These are phyloP conservation scores for Fraxinus greggii DNA, from an alignment of 305 asterid species.

Conservation along the genomic window DNA sequence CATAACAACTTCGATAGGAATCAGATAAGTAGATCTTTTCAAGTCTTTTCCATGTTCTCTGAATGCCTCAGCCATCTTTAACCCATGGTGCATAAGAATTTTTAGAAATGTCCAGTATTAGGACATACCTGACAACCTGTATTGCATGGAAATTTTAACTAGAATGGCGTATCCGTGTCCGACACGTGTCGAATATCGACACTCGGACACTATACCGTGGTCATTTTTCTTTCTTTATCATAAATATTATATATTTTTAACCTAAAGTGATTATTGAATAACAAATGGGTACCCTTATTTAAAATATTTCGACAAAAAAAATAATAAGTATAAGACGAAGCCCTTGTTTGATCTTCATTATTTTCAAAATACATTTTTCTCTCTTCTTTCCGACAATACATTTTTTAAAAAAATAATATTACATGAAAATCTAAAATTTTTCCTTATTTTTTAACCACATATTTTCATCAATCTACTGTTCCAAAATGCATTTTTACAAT, in stretches of 20 bases:
- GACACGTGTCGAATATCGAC: neutral
- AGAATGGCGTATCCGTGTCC: neutral
- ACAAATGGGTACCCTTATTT: neutral
- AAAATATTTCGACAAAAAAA: neutral
- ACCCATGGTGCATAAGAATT: neutral
- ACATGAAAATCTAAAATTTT: neutral
- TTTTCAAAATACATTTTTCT: neutral
- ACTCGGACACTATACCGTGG: neutral
- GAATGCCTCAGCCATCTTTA: neutral
- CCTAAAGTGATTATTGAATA: too few species aligned
- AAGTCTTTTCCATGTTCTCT: neutral
- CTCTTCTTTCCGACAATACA: neutral
- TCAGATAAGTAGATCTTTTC: neutral
- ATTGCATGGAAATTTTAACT: neutral
- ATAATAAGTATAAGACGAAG: neutral
- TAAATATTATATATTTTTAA: too few species aligned
- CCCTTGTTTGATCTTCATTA: neutral
- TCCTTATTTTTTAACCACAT: neutral
- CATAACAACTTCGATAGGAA: neutral
- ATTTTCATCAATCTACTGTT: neutral
- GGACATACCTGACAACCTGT: neutral
- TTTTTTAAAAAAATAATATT: too few species aligned
- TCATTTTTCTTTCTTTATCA: neutral
- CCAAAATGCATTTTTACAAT: neutral
- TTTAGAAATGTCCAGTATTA: neutral